A percentile compares a stretch with the other conserved stretches of the same genome.
phyloP scores from a whole-genome alignment of 371 early-diverging fungal genomes.

The Mucor lusitanicus region DNA sequence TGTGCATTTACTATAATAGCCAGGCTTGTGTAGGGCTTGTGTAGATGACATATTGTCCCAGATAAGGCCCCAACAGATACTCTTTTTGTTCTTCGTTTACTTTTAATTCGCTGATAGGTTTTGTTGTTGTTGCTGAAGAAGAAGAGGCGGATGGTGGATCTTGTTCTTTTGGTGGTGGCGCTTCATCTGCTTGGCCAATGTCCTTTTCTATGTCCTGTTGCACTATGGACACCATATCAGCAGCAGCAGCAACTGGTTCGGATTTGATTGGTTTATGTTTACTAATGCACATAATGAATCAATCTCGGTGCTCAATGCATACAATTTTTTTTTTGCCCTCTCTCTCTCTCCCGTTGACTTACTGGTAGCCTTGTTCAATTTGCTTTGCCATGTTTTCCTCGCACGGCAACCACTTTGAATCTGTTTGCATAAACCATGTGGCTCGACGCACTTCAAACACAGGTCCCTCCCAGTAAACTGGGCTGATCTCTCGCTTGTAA shows the following conservation, averaged over 20 bases:
- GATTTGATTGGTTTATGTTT: conserved; percentile 34
- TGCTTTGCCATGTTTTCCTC: conserved; percentile 80
- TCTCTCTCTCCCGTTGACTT: too few relatives aligned
- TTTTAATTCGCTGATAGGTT: conserved; percentile 19
- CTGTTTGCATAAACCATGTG: conserved; percentile 77
- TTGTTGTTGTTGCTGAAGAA: background rate
- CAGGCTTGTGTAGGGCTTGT: conserved; percentile 64
- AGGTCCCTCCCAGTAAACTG: conserved; percentile 87
- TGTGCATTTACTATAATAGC: conserved; percentile 55
- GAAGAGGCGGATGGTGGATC: too few relatives aligned
- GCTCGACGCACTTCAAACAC: conserved; percentile 80
- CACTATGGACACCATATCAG: background rate
- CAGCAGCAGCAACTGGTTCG: background rate
- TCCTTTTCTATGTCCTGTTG: conserved; percentile 3
- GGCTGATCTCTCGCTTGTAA: conserved; percentile 64
- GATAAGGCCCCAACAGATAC: conserved; percentile 71
- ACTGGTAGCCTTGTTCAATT: conserved; percentile 82
- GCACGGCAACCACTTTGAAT: conserved; percentile 74
- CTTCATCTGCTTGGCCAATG: conserved; percentile 11
- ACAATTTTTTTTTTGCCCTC: background rate
- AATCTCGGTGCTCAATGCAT: background rate
- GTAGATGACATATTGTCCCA: conserved; percentile 75
- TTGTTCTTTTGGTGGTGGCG: background rate
- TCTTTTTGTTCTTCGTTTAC: conserved; percentile 60
- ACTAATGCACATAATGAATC: conserved; percentile 9